Evolutionary conservation across 345 rosid genomes (phyloP), one percentile per base, ranked within the genome.

Genomic region (Balakata baccata): DNA sequence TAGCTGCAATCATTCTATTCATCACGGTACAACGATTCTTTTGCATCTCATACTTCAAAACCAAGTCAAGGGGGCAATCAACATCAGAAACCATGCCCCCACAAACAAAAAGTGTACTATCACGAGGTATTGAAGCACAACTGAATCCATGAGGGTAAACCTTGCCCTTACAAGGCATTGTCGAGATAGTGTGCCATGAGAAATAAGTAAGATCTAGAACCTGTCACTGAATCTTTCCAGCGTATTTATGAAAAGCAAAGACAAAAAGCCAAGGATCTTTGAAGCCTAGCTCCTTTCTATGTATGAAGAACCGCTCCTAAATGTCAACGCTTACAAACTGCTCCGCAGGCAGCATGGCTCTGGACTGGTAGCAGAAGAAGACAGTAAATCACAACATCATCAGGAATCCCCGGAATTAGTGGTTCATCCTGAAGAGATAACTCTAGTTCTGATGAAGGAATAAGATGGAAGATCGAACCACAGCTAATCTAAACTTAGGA

Each of bases 261-360:
- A 93, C 92, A 58, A 87, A 91, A 34, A 93, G 91, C 98, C 97
- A 91, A 25, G 98, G 92, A 63, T 93, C 92, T 77, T 80, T 87
- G 53, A 93, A 85, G 3, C 97, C 89, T 18, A 87, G 56, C 76
- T 88, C 90, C 79, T 87, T 91, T 50, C 97, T 86, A 61, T 75
- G 86, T 1, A 84, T 80, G 75, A 93, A 93, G 75, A 93, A 91
- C 23, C 85, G 76, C 60, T 87, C 97, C 76, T 93, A 85, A 72
- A 67, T 83, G 90, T 95, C 98, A 93, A 46, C 95, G 84, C 83
- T 88, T 93, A 87, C 97, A 89, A 17, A 89, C 98, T 9, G 82
- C 79, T 79, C 83, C 86, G 74, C 90, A 86, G 50, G 88, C 73
- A 39, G 80, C 56, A 70, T 89, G 98, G 76, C 86, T 91, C 82